phyloP scores from a whole-genome alignment of 768 basidiomycete species.

The Boletus sp. region DNA sequence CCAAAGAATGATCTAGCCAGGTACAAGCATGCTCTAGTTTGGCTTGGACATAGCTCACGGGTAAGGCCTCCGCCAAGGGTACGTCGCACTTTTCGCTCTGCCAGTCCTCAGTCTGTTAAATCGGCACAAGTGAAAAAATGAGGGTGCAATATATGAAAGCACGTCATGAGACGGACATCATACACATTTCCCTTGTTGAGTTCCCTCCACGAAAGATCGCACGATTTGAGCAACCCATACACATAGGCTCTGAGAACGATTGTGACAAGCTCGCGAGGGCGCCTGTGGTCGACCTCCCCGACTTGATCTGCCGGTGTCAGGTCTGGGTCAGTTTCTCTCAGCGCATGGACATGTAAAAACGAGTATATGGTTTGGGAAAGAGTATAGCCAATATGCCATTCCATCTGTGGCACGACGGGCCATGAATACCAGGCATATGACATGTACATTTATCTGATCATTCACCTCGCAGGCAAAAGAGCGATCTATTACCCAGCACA shows the following conservation, averaged over 20 bases:
- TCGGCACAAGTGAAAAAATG: conserved; percentile 6
- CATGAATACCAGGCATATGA: conserved; percentile 13
- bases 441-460: conserved; percentile 13
- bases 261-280: conserved; percentile 62
- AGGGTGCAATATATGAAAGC: conserved; percentile 11
- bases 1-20: conserved; percentile 52
- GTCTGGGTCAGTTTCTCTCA: conserved; percentile 60
- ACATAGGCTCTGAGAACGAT: conserved; percentile 65
- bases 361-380: conserved; percentile 88
- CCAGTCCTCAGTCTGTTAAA: conserved; percentile 75
- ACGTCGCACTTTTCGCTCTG: conserved; percentile 87
- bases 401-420: conserved; percentile 51
- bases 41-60: conserved; percentile 49
- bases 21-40: conserved; percentile 56
- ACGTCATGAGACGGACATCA: conserved; percentile 56
- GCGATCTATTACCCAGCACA: conserved; percentile 87
- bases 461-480: conserved; percentile 75
- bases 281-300: conserved; percentile 36
- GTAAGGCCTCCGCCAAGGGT: conserved; percentile 61
- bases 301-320: conserved; percentile 30
- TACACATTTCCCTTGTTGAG: conserved; percentile 68
- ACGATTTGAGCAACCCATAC: conserved; percentile 71
- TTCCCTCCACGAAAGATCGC: conserved; percentile 80
- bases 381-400: conserved; percentile 82
- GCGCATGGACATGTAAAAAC: conserved; percentile 64